Conservation (phyloP, 164 flowering plant species). For the Umbilicus rupestris region DNA sequence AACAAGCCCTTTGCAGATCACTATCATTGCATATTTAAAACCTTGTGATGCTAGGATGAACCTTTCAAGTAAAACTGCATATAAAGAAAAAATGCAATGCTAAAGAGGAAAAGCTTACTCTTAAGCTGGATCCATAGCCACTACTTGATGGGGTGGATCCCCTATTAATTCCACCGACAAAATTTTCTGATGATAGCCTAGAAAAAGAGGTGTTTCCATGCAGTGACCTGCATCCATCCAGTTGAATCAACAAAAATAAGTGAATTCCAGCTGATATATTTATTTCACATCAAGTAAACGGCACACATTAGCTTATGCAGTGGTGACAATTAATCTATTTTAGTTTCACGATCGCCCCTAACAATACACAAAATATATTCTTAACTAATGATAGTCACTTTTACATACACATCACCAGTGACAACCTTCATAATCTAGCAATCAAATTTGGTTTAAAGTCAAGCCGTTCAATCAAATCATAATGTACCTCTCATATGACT, state of each 20-base stretch:
- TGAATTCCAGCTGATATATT: slow-evolving; percentile 23
- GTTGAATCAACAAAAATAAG: not conserved
- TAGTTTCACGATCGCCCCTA: not conserved
- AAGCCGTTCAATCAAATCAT: not conserved
- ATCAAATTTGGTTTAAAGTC: not conserved
- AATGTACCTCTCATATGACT: slow-evolving; percentile 35
- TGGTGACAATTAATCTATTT: not conserved
- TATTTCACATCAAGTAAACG: not conserved
- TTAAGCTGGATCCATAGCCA: slow-evolving; percentile 6
- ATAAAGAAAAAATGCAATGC: not conserved
- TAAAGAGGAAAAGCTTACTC: not conserved
- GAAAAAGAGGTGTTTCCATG: slow-evolving; percentile 5
- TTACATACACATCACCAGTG: not conserved
- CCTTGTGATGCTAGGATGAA: too few species aligned
- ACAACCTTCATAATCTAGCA: too few species aligned
- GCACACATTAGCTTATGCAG: not conserved
- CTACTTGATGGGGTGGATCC: slow-evolving; percentile 2
- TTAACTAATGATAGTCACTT: not conserved
- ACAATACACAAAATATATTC: not conserved
- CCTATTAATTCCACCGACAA: not conserved
- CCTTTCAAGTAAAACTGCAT: not conserved
- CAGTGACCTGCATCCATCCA: slow-evolving; percentile 2
- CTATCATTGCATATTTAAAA: not conserved
- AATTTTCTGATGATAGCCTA: slow-evolving; percentile 2
- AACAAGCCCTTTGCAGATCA: not conserved